Evolutionary conservation across 108 stramenopile genomes (phyloP), one percentile per base, ranked within the genome.

Genomic region (Aureococcus anophagefferens): DNA sequence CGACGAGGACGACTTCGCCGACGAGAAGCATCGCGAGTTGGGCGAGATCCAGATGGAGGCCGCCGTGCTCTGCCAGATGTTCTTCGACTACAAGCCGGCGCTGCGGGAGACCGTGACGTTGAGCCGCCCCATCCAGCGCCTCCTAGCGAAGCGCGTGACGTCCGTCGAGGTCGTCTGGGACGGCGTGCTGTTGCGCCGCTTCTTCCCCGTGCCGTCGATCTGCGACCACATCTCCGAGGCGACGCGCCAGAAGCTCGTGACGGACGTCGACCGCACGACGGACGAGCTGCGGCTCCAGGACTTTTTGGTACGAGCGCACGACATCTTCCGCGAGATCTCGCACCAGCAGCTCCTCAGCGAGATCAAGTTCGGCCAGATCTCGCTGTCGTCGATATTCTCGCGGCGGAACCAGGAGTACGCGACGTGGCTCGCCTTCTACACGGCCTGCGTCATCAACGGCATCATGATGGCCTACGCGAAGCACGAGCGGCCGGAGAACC

Each of bases 151-250:
- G 29, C 63, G 34, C 7, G 72, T 77, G 9, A 46, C 67, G 11
- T 74, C 44, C 32, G 76, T 81, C 30, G 80, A 81, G 64, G 69
- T 81, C 65, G 28, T 81, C n/a, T 81, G 77, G 77, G 32, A 70
- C 30, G 73, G 77, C 33, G 66, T 35, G 31, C 34, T 81, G 29
- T 74, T 77, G 36, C 72, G 75, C 62, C 36, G 71, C 29, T 81
- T 81, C 68, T 81, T 76, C 73, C 80, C 76, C 35, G 65, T 74
- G 21, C 80, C 80, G 13, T 33, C 66, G n/a, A 74, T 74, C 34
- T 74, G 72, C 44, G 34, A 67, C 35, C 63, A 77, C 51, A 35
- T 81, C 21, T 72, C 80, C 33, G 72, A 78, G 32, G 67, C 80
- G 30, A 65, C 77, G 4, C 74, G 73, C 37, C 44, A 69, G 17